phyloP scores from a whole-genome alignment of 805 yeast genomes.

The Pichia ethanolica region DNA sequence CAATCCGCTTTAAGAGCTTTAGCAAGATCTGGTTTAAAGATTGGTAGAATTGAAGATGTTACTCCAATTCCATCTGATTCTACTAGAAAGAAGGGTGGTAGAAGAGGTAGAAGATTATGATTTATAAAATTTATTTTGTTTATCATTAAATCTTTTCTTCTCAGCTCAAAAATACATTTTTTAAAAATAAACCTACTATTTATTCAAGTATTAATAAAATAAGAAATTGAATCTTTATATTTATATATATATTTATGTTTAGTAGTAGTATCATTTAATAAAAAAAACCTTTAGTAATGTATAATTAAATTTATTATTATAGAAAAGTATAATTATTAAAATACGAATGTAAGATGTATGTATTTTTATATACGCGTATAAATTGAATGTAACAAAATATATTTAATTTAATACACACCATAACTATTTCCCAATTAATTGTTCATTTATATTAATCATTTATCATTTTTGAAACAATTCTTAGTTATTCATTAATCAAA shows the following conservation, averaged over 20 bases:
- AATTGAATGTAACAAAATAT: too few species aligned
- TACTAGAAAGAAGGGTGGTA: slow-evolving; percentile 99
- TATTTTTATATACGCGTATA: too few species aligned
- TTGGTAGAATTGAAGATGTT: slow-evolving; percentile 99
- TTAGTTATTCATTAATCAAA: too few species aligned
- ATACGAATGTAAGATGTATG: too few species aligned
- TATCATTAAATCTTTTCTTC: slow-evolving; percentile 8
- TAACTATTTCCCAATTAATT: too few species aligned
- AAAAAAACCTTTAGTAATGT: slow-evolving; percentile 6
- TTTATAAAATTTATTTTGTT: slow-evolving; percentile 8
- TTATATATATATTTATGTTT: not conserved
- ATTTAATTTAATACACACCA: too few species aligned
- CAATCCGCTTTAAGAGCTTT: slow-evolving; percentile 98
- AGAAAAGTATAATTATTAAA: too few species aligned
- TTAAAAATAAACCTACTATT: not conserved
- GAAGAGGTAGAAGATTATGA: slow-evolving; percentile 99
- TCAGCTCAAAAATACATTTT: not conserved
- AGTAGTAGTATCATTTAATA: slow-evolving; percentile 6
- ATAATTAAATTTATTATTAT: not conserved
- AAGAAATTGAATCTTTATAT: slow-evolving; percentile 4
- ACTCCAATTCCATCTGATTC: slow-evolving; percentile 99
- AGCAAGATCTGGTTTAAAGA: slow-evolving; percentile 99
- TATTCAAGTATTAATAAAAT: not conserved
- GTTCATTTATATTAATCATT: too few species aligned
- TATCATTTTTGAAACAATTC: too few species aligned